Conservation (phyloP, 116 monocot species). For the Trichopus zeylanicus region DNA sequence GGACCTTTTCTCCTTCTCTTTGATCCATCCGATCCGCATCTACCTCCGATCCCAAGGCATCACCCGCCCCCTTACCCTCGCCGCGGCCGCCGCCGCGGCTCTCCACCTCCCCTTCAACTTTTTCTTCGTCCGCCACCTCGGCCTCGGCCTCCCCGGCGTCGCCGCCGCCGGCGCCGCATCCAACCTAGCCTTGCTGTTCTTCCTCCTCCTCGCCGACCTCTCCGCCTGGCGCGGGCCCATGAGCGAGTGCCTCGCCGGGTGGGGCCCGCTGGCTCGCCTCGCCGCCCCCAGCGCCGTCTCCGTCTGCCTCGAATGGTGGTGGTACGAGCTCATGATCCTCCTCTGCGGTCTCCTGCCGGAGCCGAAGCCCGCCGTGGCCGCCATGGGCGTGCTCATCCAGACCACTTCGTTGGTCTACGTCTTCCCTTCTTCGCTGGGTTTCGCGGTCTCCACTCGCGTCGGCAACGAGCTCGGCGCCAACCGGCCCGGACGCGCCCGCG, state of each 20-base stretch:
- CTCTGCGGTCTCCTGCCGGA: constrained; percentile 7
- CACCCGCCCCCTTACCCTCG: constrained; percentile 3
- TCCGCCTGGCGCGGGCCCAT: background rate
- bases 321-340: constrained; percentile 15
- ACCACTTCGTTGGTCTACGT: constrained; percentile 11
- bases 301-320: constrained; percentile 14
- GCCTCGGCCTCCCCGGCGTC: background rate
- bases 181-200: background rate
- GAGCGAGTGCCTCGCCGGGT: constrained; percentile 4
- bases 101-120: constrained; percentile 5
- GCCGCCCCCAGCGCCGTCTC: constrained; percentile 10
- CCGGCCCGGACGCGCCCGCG: background rate
- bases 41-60: constrained; percentile 11
- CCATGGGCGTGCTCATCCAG: constrained; percentile 10
- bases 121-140: background rate
- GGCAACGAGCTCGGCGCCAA: constrained; percentile 13
- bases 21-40: constrained; percentile 9
- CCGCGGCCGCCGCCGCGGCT: constrained; percentile 3
- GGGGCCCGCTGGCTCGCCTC: constrained; percentile 6
- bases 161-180: constrained; percentile 8
- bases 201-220: background rate
- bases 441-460: constrained; percentile 6
- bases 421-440: constrained; percentile 10
- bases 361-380: constrained; percentile 7
- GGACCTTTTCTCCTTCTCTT: constrained; percentile 3